These are phyloP conservation scores for Cutaneotrichosporon dermatis DNA, from an alignment of 1,284 basidiomycete genomes.

Conservation along the genomic window DNA sequence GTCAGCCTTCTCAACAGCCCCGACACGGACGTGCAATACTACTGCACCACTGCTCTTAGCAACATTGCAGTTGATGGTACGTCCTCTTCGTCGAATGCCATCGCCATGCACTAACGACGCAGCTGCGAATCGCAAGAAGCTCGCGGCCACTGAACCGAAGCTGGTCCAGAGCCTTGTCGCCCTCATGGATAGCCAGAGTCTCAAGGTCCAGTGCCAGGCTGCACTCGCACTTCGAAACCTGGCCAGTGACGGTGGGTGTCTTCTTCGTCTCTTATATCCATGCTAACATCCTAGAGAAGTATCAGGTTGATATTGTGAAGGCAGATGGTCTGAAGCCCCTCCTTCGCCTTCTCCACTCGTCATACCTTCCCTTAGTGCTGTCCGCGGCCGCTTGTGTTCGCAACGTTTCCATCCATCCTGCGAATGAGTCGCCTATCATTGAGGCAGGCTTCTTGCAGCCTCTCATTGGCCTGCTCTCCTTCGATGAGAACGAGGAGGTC, in stretches of 20 bases:
- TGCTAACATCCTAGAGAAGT: constrained; percentile 71
- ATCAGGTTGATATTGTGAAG: constrained; percentile 97
- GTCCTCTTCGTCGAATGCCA: constrained; percentile 21
- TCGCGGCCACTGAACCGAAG: constrained; percentile 91
- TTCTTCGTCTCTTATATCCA: neutral
- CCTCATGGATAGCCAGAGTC: constrained; percentile 93
- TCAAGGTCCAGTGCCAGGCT: constrained; percentile 99
- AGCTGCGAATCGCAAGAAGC: constrained; percentile 88
- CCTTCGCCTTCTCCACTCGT: constrained; percentile 89
- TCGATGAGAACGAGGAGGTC: constrained; percentile 98
- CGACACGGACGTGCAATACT: constrained; percentile 99
- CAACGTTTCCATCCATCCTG: constrained; percentile 97
- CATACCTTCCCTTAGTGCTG: constrained; percentile 96
- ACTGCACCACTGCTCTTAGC: constrained; percentile 96
- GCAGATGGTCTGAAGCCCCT: constrained; percentile 89
- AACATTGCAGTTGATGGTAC: constrained; percentile 95
- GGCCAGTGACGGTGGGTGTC: constrained; percentile 79
- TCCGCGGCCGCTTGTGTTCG: constrained; percentile 98
- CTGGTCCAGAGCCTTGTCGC: constrained; percentile 90
- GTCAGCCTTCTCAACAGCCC: constrained; percentile 93
- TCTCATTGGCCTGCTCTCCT: constrained; percentile 90
- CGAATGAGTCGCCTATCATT: constrained; percentile 98
- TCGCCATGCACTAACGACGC: neutral
- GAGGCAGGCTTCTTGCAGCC: constrained; percentile 96
- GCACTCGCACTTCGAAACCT: constrained; percentile 94